Evolutionary conservation across 805 yeast species (phyloP), one percentile per base, ranked within the genome.

Genomic region (Clavispora carvajalis): DNA sequence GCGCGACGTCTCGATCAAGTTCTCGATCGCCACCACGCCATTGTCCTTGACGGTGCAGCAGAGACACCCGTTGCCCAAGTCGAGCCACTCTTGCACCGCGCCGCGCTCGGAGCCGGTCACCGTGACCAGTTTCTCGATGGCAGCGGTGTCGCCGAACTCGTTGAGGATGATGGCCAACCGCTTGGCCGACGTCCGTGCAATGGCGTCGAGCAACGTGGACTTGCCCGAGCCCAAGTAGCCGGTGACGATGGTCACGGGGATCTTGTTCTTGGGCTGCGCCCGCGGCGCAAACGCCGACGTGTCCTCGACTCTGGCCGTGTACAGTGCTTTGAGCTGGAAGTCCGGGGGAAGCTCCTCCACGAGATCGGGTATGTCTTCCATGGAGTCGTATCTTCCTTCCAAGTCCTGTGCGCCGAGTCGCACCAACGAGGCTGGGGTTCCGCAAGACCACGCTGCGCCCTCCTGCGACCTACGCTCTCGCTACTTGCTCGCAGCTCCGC

Each of bases 211-310:
- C 35, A 93, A 62, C 0, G 98, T 91, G 11, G 93, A 83, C 55
- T 93, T 93, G 1, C 99, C 99, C 10, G 95, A 83, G 1, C 99
- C 99, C 29, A 93, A 64, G 57, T 90, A 93, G 2, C 99, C 99
- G 0, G 99, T 91, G 28, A 93, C 80, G 12, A 93, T 87, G 0
- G 97, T 88, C 13, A 93, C 79, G 1, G 99, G 99, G 5, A 90
- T 90, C 57, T 79, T 81, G 13, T 23, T 22, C 15, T 23, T 22
- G 18, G n/a, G 5, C 16, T 13, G n/a, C 8, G 19, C 18, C 16
- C 37, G 34, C 37, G 48, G 33, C 31, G 43, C 38, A 31, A 24
- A 30, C 11, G 34, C 34, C 13, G 44, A 38, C 18, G 43, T 38
- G 25, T 39, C 41, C 2, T 33, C 34, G 15, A 43, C 33, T 5